These are phyloP conservation scores for Ustilago nuda DNA, from an alignment of 1,284 basidiomycete genomes.

Conservation along the genomic window DNA sequence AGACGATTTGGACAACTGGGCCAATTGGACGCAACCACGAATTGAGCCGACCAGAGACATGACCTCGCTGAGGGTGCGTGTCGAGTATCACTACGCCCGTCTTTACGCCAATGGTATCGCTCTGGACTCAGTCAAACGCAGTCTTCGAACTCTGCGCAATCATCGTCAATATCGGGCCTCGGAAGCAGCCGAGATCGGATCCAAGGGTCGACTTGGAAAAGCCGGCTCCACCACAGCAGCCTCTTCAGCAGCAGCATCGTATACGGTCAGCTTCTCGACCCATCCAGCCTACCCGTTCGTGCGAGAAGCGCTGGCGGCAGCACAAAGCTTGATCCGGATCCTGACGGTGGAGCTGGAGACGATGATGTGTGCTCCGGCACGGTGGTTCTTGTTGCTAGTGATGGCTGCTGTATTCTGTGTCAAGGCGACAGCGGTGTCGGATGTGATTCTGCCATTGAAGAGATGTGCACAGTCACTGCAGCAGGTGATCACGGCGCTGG, in stretches of 20 bases:
- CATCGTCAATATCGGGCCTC: slow-evolving; percentile 46
- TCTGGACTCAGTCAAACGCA: slow-evolving; percentile 53
- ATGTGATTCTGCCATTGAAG: slow-evolving; percentile 50
- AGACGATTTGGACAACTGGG: slow-evolving; percentile 53
- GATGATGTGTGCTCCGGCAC: slow-evolving; percentile 55
- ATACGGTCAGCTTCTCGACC: slow-evolving; percentile 48
- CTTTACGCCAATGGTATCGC: slow-evolving; percentile 54
- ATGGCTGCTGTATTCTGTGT: slow-evolving; percentile 54
- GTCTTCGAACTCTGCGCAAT: slow-evolving; percentile 37
- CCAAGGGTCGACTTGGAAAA: slow-evolving; percentile 37
- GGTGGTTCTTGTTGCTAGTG: slow-evolving; percentile 58
- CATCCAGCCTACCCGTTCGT: slow-evolving; percentile 57
- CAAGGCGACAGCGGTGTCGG: slow-evolving; percentile 54
- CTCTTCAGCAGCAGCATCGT: slow-evolving; percentile 25
- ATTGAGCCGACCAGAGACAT: slow-evolving; percentile 53
- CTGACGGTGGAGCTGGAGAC: slow-evolving; percentile 51
- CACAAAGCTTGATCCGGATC: slow-evolving; percentile 55
- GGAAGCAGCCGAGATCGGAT: slow-evolving; percentile 52
- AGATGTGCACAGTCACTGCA: slow-evolving; percentile 50
- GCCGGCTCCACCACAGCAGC: slow-evolving; percentile 19
- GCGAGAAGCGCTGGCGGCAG: slow-evolving; percentile 51
- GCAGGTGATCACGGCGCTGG: slow-evolving; percentile 49
- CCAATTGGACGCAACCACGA: slow-evolving; percentile 50
- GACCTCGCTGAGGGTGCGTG: slow-evolving; percentile 47
- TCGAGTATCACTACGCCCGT: slow-evolving; percentile 57